A percentile compares a stretch with the other conserved stretches of the same genome.
Conservation (phyloP, 257 asterid species). For the Prunella vulgaris region DNA sequence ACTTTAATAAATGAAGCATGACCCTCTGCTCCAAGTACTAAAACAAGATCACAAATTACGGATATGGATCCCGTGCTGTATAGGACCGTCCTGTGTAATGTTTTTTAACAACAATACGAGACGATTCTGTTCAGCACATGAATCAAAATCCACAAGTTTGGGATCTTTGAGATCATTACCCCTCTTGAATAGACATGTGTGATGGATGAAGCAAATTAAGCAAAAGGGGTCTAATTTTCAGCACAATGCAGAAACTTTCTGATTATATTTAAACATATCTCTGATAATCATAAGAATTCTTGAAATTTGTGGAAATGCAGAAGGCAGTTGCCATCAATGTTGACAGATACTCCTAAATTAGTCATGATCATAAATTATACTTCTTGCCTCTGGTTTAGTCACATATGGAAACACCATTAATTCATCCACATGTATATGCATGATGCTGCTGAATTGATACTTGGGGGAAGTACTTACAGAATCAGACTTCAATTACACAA, state of each 20-base stretch:
- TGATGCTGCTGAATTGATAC: neutral
- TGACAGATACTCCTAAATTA: neutral
- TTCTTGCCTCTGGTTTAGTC: neutral
- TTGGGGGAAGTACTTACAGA: neutral
- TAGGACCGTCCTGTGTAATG: too few relatives aligned
- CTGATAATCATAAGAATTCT: slow-evolving; percentile 21
- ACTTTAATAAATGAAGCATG: slow-evolving; percentile 13
- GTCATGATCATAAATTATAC: neutral
- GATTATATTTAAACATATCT: neutral
- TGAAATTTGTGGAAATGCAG: neutral
- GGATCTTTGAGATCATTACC: neutral
- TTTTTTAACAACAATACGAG: too few relatives aligned
- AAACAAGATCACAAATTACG: too few relatives aligned
- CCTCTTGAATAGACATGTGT: neutral
- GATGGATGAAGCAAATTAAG: neutral
- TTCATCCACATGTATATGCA: neutral
- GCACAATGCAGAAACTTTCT: slow-evolving; percentile 21
- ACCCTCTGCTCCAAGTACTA: slow-evolving; percentile 14
- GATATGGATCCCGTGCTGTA: too few relatives aligned
- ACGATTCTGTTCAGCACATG: too few relatives aligned
- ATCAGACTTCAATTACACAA: neutral
- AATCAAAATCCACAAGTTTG: neutral
- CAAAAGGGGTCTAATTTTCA: slow-evolving; percentile 31
- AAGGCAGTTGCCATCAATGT: neutral
- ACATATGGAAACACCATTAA: neutral